These are phyloP conservation scores for Talaromyces ruber DNA, from an alignment of 495 filamentous ascomycete species.

Conservation along the genomic window DNA sequence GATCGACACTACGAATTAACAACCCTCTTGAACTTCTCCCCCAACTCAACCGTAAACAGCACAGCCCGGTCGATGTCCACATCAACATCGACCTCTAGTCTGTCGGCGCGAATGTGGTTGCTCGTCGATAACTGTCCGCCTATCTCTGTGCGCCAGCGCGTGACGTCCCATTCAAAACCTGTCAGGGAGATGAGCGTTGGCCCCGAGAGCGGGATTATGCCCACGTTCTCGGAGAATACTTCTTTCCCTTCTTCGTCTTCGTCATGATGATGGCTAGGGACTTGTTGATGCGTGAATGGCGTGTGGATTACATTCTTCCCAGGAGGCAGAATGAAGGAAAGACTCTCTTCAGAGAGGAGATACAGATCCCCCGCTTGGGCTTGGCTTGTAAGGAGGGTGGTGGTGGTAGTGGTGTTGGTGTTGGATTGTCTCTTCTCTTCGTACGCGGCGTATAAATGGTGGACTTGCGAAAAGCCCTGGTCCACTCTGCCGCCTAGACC, in stretches of 20 bases:
- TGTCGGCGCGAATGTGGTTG: constrained; percentile 62
- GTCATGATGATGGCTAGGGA: constrained; percentile 6
- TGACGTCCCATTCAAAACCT: constrained; percentile 86
- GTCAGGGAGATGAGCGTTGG: constrained; percentile 63
- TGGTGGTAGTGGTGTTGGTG: too few species aligned
- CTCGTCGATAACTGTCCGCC: constrained; percentile 86
- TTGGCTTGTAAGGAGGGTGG: too few species aligned
- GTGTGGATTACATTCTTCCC: constrained; percentile 65
- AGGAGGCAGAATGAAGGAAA: constrained; percentile 67
- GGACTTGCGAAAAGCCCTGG: constrained; percentile 80
- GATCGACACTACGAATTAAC: not conserved
- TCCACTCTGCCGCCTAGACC: constrained; percentile 85
- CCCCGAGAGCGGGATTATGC: constrained; percentile 74
- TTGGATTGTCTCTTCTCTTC: not conserved
- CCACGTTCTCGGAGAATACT: constrained; percentile 57
- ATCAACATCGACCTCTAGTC: constrained; percentile 43
- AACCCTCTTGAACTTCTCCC: constrained; percentile 27
- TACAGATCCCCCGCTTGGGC: constrained; percentile 39
- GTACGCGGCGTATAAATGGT: constrained; percentile 52
- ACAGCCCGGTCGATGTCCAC: constrained; percentile 59
- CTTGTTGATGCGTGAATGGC: constrained; percentile 28
- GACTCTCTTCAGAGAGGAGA: constrained; percentile 66
- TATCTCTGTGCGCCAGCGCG: constrained; percentile 70
- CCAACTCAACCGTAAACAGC: constrained; percentile 79
- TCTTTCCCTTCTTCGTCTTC: constrained; percentile 3